A percentile compares a stretch with the other conserved stretches of the same genome.
phyloP scores from a whole-genome alignment of 164 flowering plant genomes.

The Vitis amurensis region DNA sequence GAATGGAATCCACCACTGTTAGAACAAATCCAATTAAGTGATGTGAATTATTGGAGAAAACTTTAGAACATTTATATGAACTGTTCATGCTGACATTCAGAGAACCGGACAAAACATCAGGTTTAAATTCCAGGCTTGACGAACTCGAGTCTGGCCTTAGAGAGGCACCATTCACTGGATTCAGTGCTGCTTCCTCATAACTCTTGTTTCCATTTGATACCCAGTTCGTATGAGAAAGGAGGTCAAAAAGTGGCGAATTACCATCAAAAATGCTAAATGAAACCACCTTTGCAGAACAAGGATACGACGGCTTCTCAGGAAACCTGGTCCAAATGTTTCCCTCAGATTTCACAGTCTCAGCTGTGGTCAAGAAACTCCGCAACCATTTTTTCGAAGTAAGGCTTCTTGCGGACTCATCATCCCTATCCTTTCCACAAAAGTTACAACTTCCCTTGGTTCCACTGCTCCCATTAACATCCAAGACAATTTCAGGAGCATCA shows the following conservation, averaged over 20 bases:
- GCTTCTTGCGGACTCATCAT: conserved; percentile 21
- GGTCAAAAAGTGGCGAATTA: conserved; percentile 34
- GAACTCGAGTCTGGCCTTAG: neutral
- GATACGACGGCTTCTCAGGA: conserved; percentile 60
- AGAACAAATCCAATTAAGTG: conserved; percentile 68
- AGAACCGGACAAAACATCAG: conserved; percentile 19
- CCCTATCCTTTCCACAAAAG: conserved; percentile 7
- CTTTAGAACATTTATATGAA: conserved; percentile 51
- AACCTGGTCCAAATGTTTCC: conserved; percentile 55
- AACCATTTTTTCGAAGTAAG: conserved; percentile 64
- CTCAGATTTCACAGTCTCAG: conserved; percentile 50
- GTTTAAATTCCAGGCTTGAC: conserved; percentile 8
- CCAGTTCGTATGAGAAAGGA: conserved; percentile 25
- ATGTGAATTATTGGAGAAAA: conserved; percentile 70
- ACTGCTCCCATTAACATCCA: conserved; percentile 14
- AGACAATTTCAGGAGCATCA: conserved; percentile 17
- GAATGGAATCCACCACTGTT: conserved; percentile 22
- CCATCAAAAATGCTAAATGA: conserved; percentile 63
- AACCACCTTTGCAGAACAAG: conserved; percentile 61
- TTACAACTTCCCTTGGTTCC: neutral
- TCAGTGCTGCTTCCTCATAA: conserved; percentile 13
- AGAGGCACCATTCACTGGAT: conserved; percentile 16
- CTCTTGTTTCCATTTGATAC: conserved; percentile 22
- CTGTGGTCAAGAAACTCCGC: conserved; percentile 57
- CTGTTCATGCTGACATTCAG: conserved; percentile 12